Base-by-base conservation (phyloP, 441 rosid genomes). In the Sinapis alba region DNA sequence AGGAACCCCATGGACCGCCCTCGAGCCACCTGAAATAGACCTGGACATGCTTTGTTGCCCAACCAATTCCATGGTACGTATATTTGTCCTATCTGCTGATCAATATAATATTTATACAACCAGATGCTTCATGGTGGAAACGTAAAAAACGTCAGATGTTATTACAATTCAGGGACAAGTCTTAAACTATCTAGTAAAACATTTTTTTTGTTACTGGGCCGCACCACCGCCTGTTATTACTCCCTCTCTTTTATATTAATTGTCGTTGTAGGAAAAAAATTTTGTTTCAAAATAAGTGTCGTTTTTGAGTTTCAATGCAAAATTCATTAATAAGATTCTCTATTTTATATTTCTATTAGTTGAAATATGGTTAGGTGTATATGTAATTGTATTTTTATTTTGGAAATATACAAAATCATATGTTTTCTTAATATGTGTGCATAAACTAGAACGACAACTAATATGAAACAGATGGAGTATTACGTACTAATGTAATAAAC, bases 1-100 rank as follows among this genome's bases (percentile, higher is more conserved):
- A 51, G 83, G 88, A 0, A 87, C 90, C 11, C 93, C 94, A 16
- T 93, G 98, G 98, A 85, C 88, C 6, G 79, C 77, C 26, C 91
- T 89, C 1, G 62, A 77, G 23, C 82, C 89, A 43, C 96, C 93
- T 2, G 84, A 90, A 19, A 23, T 88, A 53, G 84, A 83, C 69
- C 79, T 83, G 10, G 85, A 84, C 43, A 86, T 84, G 32, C 81
- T 87, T 32, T 79, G 80, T 43, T 87, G 84, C 91, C 84, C 80
- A 1, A 83, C 84, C 20, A 79, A 69, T 65, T 81, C 75, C 79
- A 72, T 66, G 92, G 98, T 92, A 87, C 10, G 18, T 70, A 16
- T 27, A 24, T 34, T 12, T 62, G 2, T 34, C 63, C 36, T 34
- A 51, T 51, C 51, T 54, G 6, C 13, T 59, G 11, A 6, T 66